phyloP scores from a whole-genome alignment of 352 stramenopile species.

The Pythium monospermum region DNA sequence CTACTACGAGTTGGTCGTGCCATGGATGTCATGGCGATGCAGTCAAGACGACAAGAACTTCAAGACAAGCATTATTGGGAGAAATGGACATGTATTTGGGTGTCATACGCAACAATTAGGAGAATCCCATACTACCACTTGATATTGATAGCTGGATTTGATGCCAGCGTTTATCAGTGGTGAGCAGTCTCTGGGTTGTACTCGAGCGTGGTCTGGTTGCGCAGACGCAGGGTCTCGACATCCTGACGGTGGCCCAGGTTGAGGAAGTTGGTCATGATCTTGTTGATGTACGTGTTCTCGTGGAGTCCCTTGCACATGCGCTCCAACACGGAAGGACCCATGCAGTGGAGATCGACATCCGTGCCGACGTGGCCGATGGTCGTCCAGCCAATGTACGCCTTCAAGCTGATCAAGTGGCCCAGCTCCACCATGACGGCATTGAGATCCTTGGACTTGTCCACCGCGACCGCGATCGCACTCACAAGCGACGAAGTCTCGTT shows the following conservation, averaged over 20 bases:
- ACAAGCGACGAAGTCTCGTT: slow-evolving; percentile 24
- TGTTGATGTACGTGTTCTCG: slow-evolving; percentile 71
- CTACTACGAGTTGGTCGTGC: no score
- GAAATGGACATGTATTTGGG: no score
- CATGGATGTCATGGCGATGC: no score
- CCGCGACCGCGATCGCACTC: slow-evolving; percentile 34
- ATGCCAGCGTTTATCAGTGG: no score
- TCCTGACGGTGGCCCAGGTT: slow-evolving; percentile 50
- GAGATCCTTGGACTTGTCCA: slow-evolving; percentile 38
- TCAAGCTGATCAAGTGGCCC: slow-evolving; percentile 43
- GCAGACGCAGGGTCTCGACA: slow-evolving; percentile 45
- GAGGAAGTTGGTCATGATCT: slow-evolving; percentile 69
- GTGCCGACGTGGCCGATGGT: slow-evolving; percentile 62
- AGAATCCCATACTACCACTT: no score
- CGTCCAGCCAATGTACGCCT: slow-evolving; percentile 49
- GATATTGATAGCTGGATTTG: no score
- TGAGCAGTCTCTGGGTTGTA: slow-evolving; percentile 10
- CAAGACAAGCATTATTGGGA: no score
- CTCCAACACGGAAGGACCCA: slow-evolving; percentile 47
- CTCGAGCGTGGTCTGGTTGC: slow-evolving; percentile 23
- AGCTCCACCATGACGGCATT: slow-evolving; percentile 47
- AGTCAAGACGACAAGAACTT: no score
- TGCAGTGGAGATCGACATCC: slow-evolving; percentile 74
- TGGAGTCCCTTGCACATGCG: slow-evolving; percentile 62
- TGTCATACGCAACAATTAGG: no score